phyloP scores from a whole-genome alignment of 2,329 filamentous ascomycete genomes.

The Neofusicoccum parvum region DNA sequence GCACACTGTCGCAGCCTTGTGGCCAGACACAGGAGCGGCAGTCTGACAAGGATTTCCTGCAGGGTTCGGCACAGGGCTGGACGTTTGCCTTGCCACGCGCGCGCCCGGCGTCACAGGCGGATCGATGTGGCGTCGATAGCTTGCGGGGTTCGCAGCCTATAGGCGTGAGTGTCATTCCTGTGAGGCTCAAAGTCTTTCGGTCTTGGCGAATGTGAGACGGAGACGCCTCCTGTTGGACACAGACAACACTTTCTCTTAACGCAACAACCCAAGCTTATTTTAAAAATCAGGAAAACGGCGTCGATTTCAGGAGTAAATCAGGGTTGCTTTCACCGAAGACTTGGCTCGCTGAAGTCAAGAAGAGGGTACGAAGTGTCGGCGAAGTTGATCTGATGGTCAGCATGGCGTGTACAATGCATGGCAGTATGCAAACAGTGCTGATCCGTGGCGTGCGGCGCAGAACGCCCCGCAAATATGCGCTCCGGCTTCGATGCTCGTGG shows the following conservation, averaged over 20 bases:
- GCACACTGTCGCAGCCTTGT: constrained; percentile 2
- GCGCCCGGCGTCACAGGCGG: constrained; percentile 5
- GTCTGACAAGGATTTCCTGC: not conserved
- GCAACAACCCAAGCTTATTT: not conserved
- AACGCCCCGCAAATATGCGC: not conserved
- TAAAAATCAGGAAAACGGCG: not conserved
- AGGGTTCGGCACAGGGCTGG: constrained; percentile 3
- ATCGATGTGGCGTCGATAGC: constrained; percentile 5
- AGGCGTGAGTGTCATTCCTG: not conserved
- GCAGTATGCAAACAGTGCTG: not conserved
- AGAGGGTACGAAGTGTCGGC: too few species aligned
- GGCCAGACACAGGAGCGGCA: not conserved
- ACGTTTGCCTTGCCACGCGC: constrained; percentile 7
- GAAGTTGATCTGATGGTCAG: not conserved
- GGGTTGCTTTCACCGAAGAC: too few species aligned
- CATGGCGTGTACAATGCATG: not conserved
- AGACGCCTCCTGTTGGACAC: not conserved
- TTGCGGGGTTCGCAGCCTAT: not conserved
- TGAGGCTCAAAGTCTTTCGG: not conserved
- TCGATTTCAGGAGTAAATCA: too few species aligned
- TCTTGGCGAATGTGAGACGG: not conserved
- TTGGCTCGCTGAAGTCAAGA: too few species aligned
- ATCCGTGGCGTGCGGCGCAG: not conserved
- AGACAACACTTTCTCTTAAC: not conserved
- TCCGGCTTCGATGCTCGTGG: not conserved